Evolutionary conservation across 2,329 filamentous ascomycete genomes (phyloP).

Genomic region (Trichoderma sp.): DNA sequence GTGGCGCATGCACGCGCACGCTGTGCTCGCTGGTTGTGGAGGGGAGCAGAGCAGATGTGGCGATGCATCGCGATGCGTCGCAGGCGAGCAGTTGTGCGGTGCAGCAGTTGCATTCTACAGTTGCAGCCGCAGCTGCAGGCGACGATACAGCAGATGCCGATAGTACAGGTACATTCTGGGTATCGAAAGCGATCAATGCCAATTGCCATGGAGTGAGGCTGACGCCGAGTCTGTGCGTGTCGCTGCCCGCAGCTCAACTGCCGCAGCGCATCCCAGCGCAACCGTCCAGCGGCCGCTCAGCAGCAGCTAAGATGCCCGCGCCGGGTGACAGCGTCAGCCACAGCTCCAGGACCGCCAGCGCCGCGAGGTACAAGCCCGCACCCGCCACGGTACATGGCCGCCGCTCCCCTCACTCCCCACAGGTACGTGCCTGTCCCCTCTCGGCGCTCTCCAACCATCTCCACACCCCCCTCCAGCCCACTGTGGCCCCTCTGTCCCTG

Average conservation of each 20-base stretch:
- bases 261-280: not conserved
- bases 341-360: not conserved
- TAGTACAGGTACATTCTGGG: too few species aligned
- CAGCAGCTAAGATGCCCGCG: not conserved
- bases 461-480: constrained; percentile 10
- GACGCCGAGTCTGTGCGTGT: too few species aligned
- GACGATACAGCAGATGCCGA: too few species aligned
- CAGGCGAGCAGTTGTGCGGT: too few species aligned
- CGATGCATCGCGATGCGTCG: not conserved
- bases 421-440: not conserved
- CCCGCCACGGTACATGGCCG: constrained; percentile 15
- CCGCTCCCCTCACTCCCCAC: constrained; percentile 7
- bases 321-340: not conserved
- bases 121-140: not conserved
- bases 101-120: not conserved
- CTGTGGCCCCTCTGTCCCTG: constrained; percentile 13
- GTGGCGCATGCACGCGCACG: constrained; percentile 9
- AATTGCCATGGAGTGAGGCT: not conserved
- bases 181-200: too few species aligned
- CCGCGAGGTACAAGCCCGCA: constrained; percentile 7
- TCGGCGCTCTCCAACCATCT: constrained; percentile 5
- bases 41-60: too few species aligned
- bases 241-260: not conserved
- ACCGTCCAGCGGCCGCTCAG: not conserved
- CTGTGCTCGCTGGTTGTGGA: not conserved